These are phyloP conservation scores for Annona cherimola DNA, from an alignment of 164 flowering plant genomes.

Conservation along the genomic window DNA sequence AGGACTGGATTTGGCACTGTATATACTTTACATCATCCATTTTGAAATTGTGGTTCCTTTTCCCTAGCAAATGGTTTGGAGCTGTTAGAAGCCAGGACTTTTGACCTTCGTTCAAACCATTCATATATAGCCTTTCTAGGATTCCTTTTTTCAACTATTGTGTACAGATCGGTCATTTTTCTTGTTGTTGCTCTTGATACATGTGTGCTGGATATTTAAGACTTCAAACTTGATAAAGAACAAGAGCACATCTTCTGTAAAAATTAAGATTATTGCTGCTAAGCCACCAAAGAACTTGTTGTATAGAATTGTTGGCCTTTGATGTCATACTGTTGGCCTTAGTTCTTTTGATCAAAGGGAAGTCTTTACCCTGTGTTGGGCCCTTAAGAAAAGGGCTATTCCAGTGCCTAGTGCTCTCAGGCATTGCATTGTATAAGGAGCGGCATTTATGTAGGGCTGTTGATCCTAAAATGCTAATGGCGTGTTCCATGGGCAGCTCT, in stretches of 20 bases:
- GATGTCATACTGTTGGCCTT: not conserved
- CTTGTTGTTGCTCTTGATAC: no score
- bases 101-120: not conserved
- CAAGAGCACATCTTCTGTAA: not conserved
- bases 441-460: no score
- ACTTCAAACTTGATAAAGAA: not conserved
- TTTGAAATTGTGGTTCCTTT: not conserved
- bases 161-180: not conserved
- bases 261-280: slow-evolving; percentile 3
- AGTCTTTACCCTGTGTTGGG: no score
- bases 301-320: not conserved
- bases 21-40: not conserved
- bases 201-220: not conserved
- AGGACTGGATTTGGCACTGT: not conserved
- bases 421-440: no score
- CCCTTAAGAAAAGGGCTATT: no score
- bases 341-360: no score
- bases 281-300: not conserved
- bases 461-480: no score
- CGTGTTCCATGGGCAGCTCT: no score
- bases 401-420: no score
- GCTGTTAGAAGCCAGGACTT: not conserved
- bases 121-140: not conserved
- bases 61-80: slow-evolving; percentile 1
- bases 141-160: slow-evolving; percentile 2